Evolutionary conservation across 208 protist genomes (phyloP).

Genomic region (Leptomonas seymouri): DNA sequence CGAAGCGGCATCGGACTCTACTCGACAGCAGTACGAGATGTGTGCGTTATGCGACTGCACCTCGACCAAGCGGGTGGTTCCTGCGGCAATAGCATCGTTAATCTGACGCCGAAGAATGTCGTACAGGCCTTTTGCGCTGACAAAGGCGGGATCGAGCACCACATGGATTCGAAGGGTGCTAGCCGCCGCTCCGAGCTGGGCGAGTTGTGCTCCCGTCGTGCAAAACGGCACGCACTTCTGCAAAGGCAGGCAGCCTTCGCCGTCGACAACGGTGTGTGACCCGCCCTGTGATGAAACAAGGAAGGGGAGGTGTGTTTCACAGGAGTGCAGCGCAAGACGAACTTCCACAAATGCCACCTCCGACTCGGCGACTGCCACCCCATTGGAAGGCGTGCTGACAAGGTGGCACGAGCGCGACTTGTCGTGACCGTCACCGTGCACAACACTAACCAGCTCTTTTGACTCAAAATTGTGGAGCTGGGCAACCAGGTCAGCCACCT

Average conservation of each 20-base stretch:
- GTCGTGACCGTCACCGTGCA: background rate
- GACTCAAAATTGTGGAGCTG: slow-evolving; percentile 25
- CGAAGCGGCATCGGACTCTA: background rate
- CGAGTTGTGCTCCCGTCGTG: background rate
- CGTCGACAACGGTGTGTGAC: slow-evolving; percentile 15
- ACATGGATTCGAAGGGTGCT: slow-evolving; percentile 22
- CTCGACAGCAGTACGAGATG: slow-evolving; percentile 35
- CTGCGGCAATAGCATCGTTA: slow-evolving; percentile 6
- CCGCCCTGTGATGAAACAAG: slow-evolving; percentile 13
- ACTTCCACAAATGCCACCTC: slow-evolving; percentile 17
- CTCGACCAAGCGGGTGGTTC: slow-evolving; percentile 30
- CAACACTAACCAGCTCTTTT: slow-evolving; percentile 37
- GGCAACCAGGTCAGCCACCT: slow-evolving; percentile 18
- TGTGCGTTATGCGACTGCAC: slow-evolving; percentile 35
- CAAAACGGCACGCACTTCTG: background rate
- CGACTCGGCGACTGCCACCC: slow-evolving; percentile 17
- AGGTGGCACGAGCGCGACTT: background rate
- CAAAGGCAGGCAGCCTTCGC: slow-evolving; percentile 20
- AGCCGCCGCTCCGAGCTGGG: slow-evolving; percentile 18
- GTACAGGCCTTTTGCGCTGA: slow-evolving; percentile 25
- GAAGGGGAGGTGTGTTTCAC: slow-evolving; percentile 10
- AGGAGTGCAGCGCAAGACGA: slow-evolving; percentile 26
- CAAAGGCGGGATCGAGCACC: slow-evolving; percentile 18
- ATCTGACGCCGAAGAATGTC: slow-evolving; percentile 25
- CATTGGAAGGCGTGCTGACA: slow-evolving; percentile 2